Conservation (phyloP, 345 rosid genomes). For the Euphorbia tirucalli region DNA sequence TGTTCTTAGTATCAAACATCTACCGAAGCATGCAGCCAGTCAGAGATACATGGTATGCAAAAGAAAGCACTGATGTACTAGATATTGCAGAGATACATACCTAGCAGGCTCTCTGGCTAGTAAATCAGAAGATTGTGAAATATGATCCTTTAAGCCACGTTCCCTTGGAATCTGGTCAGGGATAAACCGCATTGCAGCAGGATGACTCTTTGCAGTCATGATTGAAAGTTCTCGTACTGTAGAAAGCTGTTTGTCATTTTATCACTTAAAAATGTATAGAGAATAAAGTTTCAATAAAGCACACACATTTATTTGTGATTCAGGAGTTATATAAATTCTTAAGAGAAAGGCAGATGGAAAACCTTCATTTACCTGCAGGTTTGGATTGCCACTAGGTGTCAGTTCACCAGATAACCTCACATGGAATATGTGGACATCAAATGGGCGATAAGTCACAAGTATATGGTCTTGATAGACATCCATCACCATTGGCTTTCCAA, state of each 20-base stretch:
- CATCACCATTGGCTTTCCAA: conserved; percentile 95
- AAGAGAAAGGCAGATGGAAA: conserved; percentile 16
- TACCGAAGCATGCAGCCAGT: conserved; percentile 35
- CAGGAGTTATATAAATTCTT: neutral
- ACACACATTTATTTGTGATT: conserved; percentile 7
- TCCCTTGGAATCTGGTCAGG: conserved; percentile 81
- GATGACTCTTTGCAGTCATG: conserved; percentile 99
- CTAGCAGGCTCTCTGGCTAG: conserved; percentile 74
- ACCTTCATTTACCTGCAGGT: conserved; percentile 66
- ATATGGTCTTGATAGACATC: conserved; percentile 86
- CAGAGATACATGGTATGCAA: conserved; percentile 24
- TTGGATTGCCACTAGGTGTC: conserved; percentile 71
- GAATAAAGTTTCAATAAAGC: conserved; percentile 37
- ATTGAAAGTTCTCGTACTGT: conserved; percentile 99
- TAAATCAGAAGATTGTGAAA: conserved; percentile 46
- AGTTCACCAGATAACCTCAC: conserved; percentile 69
- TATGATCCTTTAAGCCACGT: conserved; percentile 36
- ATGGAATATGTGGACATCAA: conserved; percentile 89
- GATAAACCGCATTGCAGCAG: conserved; percentile 98
- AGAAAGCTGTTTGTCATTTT: conserved; percentile 99
- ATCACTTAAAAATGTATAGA: conserved; percentile 84
- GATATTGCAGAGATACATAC: conserved; percentile 37
- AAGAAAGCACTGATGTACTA: conserved; percentile 4
- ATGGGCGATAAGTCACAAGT: conserved; percentile 84
- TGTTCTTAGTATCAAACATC: conserved; percentile 88